These are phyloP conservation scores for Musa balbisiana DNA, from an alignment of 202 grass and related monocot genomes.

Conservation along the genomic window DNA sequence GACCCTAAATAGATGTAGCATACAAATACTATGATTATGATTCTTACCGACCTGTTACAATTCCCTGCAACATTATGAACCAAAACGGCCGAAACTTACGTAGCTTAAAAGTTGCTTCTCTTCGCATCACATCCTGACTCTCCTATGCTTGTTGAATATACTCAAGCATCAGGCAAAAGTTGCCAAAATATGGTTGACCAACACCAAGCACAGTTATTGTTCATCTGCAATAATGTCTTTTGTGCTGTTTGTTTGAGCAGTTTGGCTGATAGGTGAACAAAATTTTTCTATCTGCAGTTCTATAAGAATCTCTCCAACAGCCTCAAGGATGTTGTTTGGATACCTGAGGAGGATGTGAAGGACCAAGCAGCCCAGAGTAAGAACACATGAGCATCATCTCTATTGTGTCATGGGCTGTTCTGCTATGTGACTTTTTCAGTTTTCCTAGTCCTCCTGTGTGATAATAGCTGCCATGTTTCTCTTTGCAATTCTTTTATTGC, in stretches of 20 bases:
- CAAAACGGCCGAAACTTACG: no score
- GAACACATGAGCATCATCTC: background rate
- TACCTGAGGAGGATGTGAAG: slow-evolving; percentile 40
- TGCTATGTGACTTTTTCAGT: background rate
- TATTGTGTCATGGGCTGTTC: background rate
- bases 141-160: no score
- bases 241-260: background rate
- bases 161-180: no score
- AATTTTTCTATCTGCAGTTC: slow-evolving; percentile 35
- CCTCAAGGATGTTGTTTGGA: slow-evolving; percentile 70
- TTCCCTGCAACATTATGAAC: no score
- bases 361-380: slow-evolving; percentile 22
- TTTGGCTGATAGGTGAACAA: background rate
- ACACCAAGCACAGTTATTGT: no score
- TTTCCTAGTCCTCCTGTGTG: background rate
- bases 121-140: no score
- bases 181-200: no score
- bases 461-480: background rate
- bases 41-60: no score
- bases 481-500: background rate
- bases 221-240: no score
- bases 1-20: no score
- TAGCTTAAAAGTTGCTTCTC: no score
- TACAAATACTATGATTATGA: no score
- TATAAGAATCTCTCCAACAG: slow-evolving; percentile 65